Percentiles rank a stretch among this genome's conserved stretches.
Conservation (phyloP, 345 rosid species). For the Populus tremula region DNA sequence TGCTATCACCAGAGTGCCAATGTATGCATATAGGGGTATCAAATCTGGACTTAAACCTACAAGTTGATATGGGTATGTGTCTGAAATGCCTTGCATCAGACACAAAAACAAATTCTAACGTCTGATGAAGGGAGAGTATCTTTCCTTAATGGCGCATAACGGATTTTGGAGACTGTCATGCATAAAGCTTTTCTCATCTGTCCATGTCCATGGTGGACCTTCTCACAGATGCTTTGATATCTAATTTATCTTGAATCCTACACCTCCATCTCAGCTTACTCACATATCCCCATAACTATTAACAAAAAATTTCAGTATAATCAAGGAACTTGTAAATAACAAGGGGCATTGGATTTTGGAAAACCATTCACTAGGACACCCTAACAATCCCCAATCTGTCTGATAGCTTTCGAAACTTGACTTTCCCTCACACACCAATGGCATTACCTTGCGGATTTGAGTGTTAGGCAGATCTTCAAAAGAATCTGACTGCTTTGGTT, state of each 20-base stretch:
- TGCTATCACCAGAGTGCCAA: no score
- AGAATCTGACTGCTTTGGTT: constrained; percentile 50
- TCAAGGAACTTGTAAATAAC: background rate
- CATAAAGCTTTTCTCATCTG: no score
- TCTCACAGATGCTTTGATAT: no score
- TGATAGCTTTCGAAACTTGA: background rate
- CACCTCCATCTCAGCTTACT: no score
- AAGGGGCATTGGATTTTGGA: background rate
- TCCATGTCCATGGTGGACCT: no score
- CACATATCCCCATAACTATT: no score
- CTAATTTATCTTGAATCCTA: no score
- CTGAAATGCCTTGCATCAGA: background rate
- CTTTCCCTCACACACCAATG: background rate
- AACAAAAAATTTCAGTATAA: background rate
- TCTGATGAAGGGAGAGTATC: no score
- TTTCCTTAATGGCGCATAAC: no score
- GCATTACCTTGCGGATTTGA: constrained; percentile 95
- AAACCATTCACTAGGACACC: background rate
- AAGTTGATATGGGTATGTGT: background rate
- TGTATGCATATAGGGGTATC: background rate
- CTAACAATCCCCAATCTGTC: background rate
- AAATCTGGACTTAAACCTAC: background rate
- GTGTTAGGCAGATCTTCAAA: constrained; percentile 84
- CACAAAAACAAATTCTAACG: background rate
- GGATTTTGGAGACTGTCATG: no score